Conservation (phyloP, 2,329 filamentous ascomycete genomes). For the Fusarium sp. region DNA sequence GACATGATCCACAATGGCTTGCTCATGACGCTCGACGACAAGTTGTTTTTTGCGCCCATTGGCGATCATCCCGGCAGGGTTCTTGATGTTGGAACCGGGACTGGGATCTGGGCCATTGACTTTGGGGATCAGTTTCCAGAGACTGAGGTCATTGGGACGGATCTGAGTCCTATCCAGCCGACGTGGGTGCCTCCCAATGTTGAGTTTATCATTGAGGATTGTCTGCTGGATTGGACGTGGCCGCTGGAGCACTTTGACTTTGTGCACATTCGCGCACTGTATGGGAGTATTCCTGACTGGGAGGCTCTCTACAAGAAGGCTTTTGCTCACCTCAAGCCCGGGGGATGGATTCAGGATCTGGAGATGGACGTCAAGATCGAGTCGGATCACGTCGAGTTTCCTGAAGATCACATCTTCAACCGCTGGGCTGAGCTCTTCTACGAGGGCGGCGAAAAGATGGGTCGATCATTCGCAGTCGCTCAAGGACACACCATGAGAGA, state of each 20-base stretch:
- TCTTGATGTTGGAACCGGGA: conserved; percentile 68
- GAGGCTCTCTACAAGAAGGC: conserved; percentile 64
- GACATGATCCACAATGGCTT: not conserved
- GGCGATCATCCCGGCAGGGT: conserved; percentile 32
- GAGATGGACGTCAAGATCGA: conserved; percentile 42
- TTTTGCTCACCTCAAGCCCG: conserved; percentile 60
- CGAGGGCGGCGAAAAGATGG: conserved; percentile 42
- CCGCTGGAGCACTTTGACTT: conserved; percentile 63
- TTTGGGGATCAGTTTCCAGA: conserved; percentile 48
- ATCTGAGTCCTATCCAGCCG: conserved; percentile 53
- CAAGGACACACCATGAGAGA: conserved; percentile 34
- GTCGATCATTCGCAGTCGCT: conserved; percentile 42
- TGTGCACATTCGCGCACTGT: conserved; percentile 68
- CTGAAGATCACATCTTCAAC: conserved; percentile 41
- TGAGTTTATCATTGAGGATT: conserved; percentile 51
- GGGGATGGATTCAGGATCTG: conserved; percentile 48
- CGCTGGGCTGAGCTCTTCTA: conserved; percentile 46
- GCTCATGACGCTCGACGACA: conserved; percentile 37
- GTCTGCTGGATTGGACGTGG: conserved; percentile 57
- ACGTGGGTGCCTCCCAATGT: conserved; percentile 46
- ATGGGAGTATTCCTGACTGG: conserved; percentile 69
- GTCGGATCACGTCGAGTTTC: conserved; percentile 27
- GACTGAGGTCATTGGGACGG: conserved; percentile 48
- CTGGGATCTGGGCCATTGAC: conserved; percentile 65
- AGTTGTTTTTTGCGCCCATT: conserved; percentile 42